Evolutionary conservation across 2,329 filamentous ascomycete genomes (phyloP).

Genomic region (Colletotrichum somersetense): DNA sequence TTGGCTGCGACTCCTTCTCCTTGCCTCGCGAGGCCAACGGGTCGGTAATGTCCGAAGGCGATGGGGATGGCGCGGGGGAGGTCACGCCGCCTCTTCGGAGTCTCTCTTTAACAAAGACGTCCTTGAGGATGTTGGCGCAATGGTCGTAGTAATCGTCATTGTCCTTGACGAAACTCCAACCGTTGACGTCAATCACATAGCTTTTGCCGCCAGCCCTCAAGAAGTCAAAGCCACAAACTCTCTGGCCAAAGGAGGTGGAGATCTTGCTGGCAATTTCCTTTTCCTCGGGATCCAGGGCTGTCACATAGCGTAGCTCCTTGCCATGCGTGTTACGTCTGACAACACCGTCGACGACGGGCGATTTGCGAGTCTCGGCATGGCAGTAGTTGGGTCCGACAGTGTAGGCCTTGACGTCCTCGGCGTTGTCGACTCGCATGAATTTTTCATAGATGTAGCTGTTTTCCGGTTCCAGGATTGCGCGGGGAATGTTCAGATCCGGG

Average conservation of each 20-base stretch:
- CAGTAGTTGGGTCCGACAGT: conserved; percentile 94
- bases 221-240: conserved; percentile 96
- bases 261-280: conserved; percentile 90
- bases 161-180: conserved; percentile 99
- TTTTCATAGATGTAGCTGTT: conserved; percentile 97
- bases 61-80: conserved; percentile 64
- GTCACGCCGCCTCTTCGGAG: conserved; percentile 72
- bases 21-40: conserved; percentile 52
- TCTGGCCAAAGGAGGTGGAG: conserved; percentile 90
- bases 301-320: conserved; percentile 97
- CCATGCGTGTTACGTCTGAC: conserved; percentile 97
- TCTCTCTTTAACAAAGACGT: conserved; percentile 89
- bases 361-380: conserved; percentile 97
- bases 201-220: conserved; percentile 89
- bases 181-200: conserved; percentile 98
- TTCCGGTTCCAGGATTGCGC: conserved; percentile 82
- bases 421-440: conserved; percentile 95
- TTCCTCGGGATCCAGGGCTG: conserved; percentile 83
- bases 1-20: conserved; percentile 54
- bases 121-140: conserved; percentile 85
- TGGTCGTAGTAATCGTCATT: conserved; percentile 99
- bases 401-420: conserved; percentile 98
- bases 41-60: conserved; percentile 56
- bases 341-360: conserved; percentile 94
- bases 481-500: conserved; percentile 78